Evolutionary conservation across 192 early-diverging fungal species (phyloP).

Genomic region (Diversispora epigaea): DNA sequence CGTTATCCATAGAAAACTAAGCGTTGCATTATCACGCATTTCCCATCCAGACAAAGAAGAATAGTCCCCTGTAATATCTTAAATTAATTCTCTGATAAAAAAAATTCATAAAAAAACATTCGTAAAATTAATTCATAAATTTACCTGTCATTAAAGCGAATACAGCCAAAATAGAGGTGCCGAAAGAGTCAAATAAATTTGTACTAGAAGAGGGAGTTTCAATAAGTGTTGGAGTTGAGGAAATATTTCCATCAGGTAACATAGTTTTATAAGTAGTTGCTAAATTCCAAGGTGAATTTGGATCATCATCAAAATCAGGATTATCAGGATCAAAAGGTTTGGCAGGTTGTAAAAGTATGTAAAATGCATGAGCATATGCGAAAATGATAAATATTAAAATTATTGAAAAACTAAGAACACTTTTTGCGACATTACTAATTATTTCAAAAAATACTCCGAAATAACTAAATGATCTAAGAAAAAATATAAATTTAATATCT

Average conservation of each 20-base stretch:
- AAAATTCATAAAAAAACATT: background rate
- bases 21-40: background rate
- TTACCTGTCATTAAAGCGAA: constrained; percentile 8
- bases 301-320: constrained; percentile 7
- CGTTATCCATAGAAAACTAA: background rate
- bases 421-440: constrained; percentile 5
- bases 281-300: background rate
- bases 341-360: background rate
- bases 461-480: background rate
- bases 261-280: background rate
- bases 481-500: background rate
- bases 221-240: background rate
- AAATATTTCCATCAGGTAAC: background rate
- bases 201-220: background rate
- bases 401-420: background rate
- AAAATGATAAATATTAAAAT: background rate
- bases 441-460: constrained; percentile 18
- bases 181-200: background rate
- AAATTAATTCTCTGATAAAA: background rate
- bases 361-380: constrained; percentile 10
- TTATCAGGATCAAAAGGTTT: background rate
- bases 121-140: background rate
- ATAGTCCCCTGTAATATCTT: background rate
- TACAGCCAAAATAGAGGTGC: background rate
- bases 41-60: background rate